A percentile compares a stretch with the other conserved stretches of the same genome.
Evolutionary conservation across 1,139 yeast species (phyloP).

Genomic region (Kurtzmaniella quercitrusa): DNA sequence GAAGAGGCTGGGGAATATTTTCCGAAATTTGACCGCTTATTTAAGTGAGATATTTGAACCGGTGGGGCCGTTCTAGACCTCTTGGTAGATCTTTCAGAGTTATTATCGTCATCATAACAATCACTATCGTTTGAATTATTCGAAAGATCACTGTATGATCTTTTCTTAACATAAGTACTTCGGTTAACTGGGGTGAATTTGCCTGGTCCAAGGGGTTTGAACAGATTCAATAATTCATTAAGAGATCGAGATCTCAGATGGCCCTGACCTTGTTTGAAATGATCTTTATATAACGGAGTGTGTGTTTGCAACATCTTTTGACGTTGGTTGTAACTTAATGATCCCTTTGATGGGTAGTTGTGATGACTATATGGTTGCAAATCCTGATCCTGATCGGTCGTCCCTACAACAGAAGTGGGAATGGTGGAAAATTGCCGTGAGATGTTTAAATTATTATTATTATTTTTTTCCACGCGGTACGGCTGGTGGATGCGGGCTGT

Average conservation of each 20-base stretch:
- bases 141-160: slow-evolving; percentile 22
- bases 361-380: not conserved
- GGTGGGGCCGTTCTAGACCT: slow-evolving; percentile 53
- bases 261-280: slow-evolving; percentile 25
- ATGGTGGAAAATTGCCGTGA: not conserved
- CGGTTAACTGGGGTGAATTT: slow-evolving; percentile 5
- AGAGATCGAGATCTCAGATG: slow-evolving; percentile 33
- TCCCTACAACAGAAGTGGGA: slow-evolving; percentile 2
- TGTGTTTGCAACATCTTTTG: slow-evolving; percentile 17
- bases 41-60: slow-evolving; percentile 31
- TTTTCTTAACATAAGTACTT: slow-evolving; percentile 15
- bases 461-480: not conserved
- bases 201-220: slow-evolving; percentile 14
- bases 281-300: slow-evolving; percentile 25
- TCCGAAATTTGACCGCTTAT: not conserved
- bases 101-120: slow-evolving; percentile 7
- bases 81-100: slow-evolving; percentile 18
- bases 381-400: slow-evolving; percentile 1
- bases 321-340: not conserved
- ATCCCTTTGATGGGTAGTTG: not conserved
- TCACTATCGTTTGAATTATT: slow-evolving; percentile 9
- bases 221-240: slow-evolving; percentile 27
- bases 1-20: not conserved
- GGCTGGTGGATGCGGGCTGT: not conserved
- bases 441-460: not conserved